Base-by-base conservation (phyloP, 2,329 filamentous ascomycete species). In the Beauveria pseudobassiana region DNA sequence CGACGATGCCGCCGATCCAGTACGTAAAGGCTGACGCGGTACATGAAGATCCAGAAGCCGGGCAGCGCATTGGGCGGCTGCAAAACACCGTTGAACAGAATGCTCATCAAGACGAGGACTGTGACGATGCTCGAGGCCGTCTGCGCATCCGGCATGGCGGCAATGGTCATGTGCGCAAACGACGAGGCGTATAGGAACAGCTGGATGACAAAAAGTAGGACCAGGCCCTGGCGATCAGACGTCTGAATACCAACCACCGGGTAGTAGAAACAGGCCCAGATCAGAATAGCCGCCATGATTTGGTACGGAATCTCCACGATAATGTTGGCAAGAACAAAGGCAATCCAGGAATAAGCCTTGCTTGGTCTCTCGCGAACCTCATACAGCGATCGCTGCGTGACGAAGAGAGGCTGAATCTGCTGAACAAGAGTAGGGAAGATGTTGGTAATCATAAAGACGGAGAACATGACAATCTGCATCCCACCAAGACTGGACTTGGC, bases 31-130 rank as follows among this genome's bases (percentile, higher is more conserved):
- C 81, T 85, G 12, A 85, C 77, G 28, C 84, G 80, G 72, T 90
- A 88, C 88, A 91, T 91, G 75, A 90, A 91, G 64, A 85, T 84
- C 88, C 88, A 92, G 76, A 91, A 91, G 0, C 83, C 80, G 0
- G 88, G 88, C 1, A 91, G 77, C 0, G 79, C 77, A 3, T 69
- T 63, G 0, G 86, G 82, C 0, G 80, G 72, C 63, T 87, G 84
- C 59, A 91, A 74, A 3, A 90, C 87, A 69, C 87, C 80, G 67
- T 81, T 84, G 76, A 88, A 88, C 61, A 84, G 78, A 43, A 85
- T 74, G 64, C 78, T 81, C 70, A 88, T 78, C 28, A 83, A 78
- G 63, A 84, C 80, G 18, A 87, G 69, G 30, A 89, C 70, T 7
- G 83, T 85, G 58, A 84, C 85, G 20, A 90, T 72, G 52, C 82